These are phyloP conservation scores for Ustilago esculenta DNA, from an alignment of 1,284 basidiomycete species.

Conservation along the genomic window DNA sequence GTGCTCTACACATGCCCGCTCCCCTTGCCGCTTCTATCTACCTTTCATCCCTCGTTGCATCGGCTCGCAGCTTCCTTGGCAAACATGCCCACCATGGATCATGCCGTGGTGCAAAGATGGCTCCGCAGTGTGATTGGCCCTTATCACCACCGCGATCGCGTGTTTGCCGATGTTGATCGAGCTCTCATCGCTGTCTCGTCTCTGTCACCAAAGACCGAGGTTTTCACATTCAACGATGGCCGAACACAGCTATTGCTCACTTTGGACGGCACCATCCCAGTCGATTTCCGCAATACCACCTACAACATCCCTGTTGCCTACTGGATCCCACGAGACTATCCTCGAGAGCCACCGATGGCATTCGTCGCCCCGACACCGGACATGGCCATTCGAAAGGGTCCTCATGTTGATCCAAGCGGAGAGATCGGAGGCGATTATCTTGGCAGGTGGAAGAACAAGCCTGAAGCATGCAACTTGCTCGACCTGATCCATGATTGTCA, in stretches of 20 bases:
- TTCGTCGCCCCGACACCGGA: conserved; percentile 93
- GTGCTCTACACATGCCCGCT: too few species aligned
- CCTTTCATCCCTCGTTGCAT: too few species aligned
- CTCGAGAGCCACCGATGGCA: conserved; percentile 79
- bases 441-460: conserved; percentile 80
- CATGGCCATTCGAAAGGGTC: conserved; percentile 85
- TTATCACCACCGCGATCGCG: conserved; percentile 74
- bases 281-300: conserved; percentile 77
- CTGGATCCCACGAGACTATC: conserved; percentile 72
- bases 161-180: conserved; percentile 76
- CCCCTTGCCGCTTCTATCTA: too few species aligned
- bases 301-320: conserved; percentile 95
- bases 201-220: conserved; percentile 86
- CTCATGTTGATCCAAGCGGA: conserved; percentile 86
- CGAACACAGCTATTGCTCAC: conserved; percentile 88
- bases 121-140: conserved; percentile 54
- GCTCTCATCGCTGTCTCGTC: conserved; percentile 74
- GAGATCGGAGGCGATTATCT: conserved; percentile 76
- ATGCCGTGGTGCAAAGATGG: conserved; percentile 61
- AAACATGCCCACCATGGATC: conserved; percentile 51
- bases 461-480: conserved; percentile 81
- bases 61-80: not conserved
- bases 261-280: conserved; percentile 88
- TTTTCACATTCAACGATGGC: conserved; percentile 95
- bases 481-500: conserved; percentile 79